Percentiles rank a stretch among this genome's conserved stretches.
Evolutionary conservation across 2,329 filamentous ascomycete species (phyloP).

Genomic region (Xylaria sp.): DNA sequence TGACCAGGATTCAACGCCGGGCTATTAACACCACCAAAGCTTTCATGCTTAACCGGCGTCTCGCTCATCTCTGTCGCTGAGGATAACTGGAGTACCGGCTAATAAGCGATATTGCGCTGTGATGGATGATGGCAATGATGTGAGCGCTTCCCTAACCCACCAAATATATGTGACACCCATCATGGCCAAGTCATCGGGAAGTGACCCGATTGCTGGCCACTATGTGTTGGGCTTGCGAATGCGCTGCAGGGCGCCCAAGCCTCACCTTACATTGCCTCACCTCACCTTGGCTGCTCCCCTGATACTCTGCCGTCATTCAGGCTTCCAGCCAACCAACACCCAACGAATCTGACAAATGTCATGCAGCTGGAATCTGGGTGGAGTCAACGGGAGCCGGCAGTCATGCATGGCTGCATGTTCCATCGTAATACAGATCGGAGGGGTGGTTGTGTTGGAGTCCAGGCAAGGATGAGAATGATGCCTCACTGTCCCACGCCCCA

Average conservation of each 20-base stretch:
- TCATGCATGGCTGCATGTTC: constrained; percentile 5
- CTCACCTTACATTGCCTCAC: constrained; percentile 10
- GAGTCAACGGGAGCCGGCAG: constrained; percentile 11
- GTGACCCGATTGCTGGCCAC: constrained; percentile 11
- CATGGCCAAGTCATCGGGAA: constrained; percentile 11
- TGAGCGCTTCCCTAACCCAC: constrained; percentile 19
- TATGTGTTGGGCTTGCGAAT: constrained; percentile 10
- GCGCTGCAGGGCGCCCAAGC: constrained; percentile 3
- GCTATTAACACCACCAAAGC: not conserved
- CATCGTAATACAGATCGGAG: constrained; percentile 13
- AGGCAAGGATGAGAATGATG: not conserved
- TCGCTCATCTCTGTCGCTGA: not conserved
- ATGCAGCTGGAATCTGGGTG: constrained; percentile 7
- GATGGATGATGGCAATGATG: constrained; percentile 1
- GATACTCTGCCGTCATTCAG: not conserved
- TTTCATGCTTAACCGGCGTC: not conserved
- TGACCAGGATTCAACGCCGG: not conserved
- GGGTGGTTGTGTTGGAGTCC: not conserved
- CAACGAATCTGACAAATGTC: constrained; percentile 14
- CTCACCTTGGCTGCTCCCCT: not conserved
- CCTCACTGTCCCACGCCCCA: constrained; percentile 4
- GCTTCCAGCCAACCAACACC: constrained; percentile 8
- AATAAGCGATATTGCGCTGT: not conserved
- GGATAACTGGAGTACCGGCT: not conserved
- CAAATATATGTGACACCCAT: constrained; percentile 1